Evolutionary conservation across 2,329 filamentous ascomycete genomes (phyloP).

Genomic region (Paracoccidioides brasiliensis): DNA sequence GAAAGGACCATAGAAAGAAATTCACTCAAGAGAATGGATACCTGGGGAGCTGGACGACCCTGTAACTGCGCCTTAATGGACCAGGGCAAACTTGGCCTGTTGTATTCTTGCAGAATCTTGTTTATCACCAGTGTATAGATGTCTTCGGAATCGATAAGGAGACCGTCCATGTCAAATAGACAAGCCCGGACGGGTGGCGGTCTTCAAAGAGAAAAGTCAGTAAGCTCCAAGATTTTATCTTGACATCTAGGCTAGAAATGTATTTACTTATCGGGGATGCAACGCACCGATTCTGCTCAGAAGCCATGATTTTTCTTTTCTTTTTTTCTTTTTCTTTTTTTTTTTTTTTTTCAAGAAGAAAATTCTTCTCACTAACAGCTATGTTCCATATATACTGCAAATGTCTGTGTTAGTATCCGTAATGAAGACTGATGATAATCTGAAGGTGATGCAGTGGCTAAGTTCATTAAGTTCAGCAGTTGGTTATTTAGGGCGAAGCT

Average conservation of each 20-base stretch:
- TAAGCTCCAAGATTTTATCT: no score
- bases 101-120: constrained; percentile 62
- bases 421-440: no score
- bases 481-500: no score
- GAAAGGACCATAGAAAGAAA: not conserved
- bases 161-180: constrained; percentile 97
- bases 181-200: constrained; percentile 75
- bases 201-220: constrained; percentile 29
- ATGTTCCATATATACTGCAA: no score
- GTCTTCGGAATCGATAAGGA: constrained; percentile 89
- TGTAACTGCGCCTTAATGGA: constrained; percentile 81
- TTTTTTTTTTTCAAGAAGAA: no score
- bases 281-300: constrained; percentile 4
- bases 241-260: not conserved
- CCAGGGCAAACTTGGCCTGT: constrained; percentile 70
- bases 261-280: not conserved
- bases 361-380: no score
- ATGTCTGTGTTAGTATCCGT: no score
- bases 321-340: no score
- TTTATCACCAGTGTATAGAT: constrained; percentile 77
- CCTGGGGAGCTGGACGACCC: constrained; percentile 48
- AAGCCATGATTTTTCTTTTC: not conserved
- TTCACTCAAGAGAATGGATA: constrained; percentile 17
- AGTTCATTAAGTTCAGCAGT: no score
- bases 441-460: no score